Evolutionary conservation across 352 stramenopile species (phyloP), one percentile per base, ranked within the genome.

Genomic region (Blastocystis sp.): DNA sequence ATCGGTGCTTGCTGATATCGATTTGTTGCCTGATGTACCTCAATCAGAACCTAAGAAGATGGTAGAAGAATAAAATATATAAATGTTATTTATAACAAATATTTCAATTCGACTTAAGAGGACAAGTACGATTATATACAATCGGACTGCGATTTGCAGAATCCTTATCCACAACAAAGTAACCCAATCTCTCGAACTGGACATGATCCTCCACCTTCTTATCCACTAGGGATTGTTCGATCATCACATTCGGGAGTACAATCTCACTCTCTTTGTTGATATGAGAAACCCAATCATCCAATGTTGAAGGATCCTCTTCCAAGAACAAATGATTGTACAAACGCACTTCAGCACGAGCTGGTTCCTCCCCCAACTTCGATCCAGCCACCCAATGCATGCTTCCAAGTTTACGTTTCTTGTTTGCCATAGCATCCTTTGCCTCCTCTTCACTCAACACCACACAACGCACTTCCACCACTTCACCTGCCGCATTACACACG

Each of bases 131-230:
- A 92, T 99, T 99, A 76, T 98, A 94, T 24, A 99, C 95, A 89
- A 97, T 93, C 70, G 92, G 93, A 80, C 93, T 94, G 42, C 93
- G 87, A 2, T 93, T 96, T 0, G 87, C 91, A 17, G 92, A 92
- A 91, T 98, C 96, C 81, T 95, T 92, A 92, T 99, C 97, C 9
- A 95, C 92, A 44, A 97, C 95, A 92, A 99, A 99, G 92, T 98
- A 99, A 30, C 96, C 97, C 9, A 99, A 92, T 48, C 96, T 94
- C 91, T 99, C 97, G 91, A 99, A 98, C 92, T 99, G 96, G 87
- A 98, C 58, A 19, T 84, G 73, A 30, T 84, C 73, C 54, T 84
- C 58, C 19, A 66, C 37, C 73, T 58, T 54, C 37, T 51, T 27
- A 27, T 62, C 44, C 35, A 75, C 82, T 33, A 94, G 91, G 44